Base-by-base conservation (phyloP, 306 rosid species). In the Acacia melanoxylon region DNA sequence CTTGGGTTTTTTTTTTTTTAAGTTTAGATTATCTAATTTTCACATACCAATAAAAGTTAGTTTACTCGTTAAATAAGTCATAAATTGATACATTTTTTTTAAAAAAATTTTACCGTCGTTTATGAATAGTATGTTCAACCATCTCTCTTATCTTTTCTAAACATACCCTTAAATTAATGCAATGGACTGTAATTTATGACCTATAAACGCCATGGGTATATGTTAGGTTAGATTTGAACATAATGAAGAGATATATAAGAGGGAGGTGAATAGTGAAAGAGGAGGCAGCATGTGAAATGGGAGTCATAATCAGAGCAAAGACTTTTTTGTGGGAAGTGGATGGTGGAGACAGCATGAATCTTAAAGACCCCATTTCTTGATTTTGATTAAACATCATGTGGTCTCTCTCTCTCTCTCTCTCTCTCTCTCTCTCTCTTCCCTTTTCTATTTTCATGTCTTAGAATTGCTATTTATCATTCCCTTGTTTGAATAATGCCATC, bases 291-390 rank as follows among this genome's bases (percentile, higher is more conserved):
- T 48, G 68, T 25, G 19, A 62, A 62, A 62, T 62, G 68, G 68
- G 9, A 25, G 93, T 88, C 90, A 78, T 78, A 72, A 85, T 94
- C 90, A 56, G 68, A 82, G 51, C 78, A 77, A 81, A 82, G 87
- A 93, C 91, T 89, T 86, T 84, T 48, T 48, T 9, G 65, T 10
- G 25, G 85, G 82, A 75, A 85, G 68, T 25, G 68, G 68, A 12
- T 81, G 88, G 89, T 5, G 52, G 52, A 91, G 94, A 89, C 94
- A 91, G 82, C 87, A 86, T 91, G 90, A 94, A 94, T 94, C 95
- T 94, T 81, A 77, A 87, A 86, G 84, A 70, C 88, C 94, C 94
- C 92, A 87, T 89, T 67, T 78, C 27, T 81, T 81, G 89, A 90
- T 90, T 35, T 86, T 87, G 87, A 85, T 71, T 72, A 19, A 76